Conservation (phyloP, 176 grass and related monocot species). For the Luzula sylvatica region DNA sequence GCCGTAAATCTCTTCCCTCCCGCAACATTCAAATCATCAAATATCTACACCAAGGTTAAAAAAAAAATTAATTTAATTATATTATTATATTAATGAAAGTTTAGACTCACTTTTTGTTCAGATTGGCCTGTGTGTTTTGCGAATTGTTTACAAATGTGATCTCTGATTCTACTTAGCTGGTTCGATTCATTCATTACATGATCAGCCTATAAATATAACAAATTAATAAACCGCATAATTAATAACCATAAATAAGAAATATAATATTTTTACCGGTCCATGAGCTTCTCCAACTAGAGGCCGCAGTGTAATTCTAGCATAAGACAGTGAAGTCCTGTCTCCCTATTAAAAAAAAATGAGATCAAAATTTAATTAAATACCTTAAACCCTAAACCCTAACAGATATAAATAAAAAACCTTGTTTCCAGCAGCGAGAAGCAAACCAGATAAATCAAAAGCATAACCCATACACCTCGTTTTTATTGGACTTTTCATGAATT, state of each 20-base stretch:
- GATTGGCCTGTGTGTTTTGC: slow-evolving; percentile 79
- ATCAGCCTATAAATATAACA: slow-evolving; percentile 48
- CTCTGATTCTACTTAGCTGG: slow-evolving; percentile 65
- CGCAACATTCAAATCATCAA: slow-evolving; percentile 43
- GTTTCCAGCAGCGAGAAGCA: slow-evolving; percentile 90
- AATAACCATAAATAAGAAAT: background rate
- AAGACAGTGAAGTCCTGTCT: slow-evolving; percentile 65
- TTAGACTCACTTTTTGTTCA: slow-evolving; percentile 42
- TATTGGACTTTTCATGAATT: slow-evolving; percentile 64
- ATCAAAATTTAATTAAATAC: too few species aligned
- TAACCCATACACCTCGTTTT: slow-evolving; percentile 74
- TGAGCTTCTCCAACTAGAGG: slow-evolving; percentile 87
- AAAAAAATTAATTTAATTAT: background rate
- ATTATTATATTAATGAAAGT: too few species aligned
- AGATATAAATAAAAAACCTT: slow-evolving; percentile 40
- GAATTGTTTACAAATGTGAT: slow-evolving; percentile 70
- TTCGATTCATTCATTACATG: slow-evolving; percentile 81
- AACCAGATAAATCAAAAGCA: slow-evolving; percentile 83
- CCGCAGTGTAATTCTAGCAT: slow-evolving; percentile 62
- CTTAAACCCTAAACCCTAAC: too few species aligned
- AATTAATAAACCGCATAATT: background rate
- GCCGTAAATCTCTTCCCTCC: slow-evolving; percentile 46
- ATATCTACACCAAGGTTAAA: slow-evolving; percentile 44
- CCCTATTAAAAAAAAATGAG: too few species aligned
- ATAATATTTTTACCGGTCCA: slow-evolving; percentile 36